Conservation (phyloP, 495 filamentous ascomycete genomes). For the Amniculicola lignicola region DNA sequence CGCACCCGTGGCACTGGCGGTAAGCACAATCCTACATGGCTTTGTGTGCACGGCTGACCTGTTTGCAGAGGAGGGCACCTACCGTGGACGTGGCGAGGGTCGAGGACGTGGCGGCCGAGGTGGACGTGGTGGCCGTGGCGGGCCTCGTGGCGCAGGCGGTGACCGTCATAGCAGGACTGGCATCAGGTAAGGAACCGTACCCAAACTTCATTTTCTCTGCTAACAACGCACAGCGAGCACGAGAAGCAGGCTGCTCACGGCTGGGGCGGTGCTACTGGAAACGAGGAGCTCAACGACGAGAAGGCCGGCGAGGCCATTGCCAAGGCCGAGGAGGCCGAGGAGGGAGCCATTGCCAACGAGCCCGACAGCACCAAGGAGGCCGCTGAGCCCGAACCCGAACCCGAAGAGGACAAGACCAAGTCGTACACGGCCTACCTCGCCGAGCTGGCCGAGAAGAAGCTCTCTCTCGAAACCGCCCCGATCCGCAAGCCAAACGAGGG, state of each 20-base stretch:
- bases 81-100: constrained; percentile 46
- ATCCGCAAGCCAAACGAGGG: constrained; percentile 90
- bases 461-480: constrained; percentile 60
- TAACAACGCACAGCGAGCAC: constrained; percentile 61
- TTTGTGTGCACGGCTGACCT: too few species aligned
- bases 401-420: constrained; percentile 75
- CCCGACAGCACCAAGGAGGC: constrained; percentile 40
- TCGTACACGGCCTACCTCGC: constrained; percentile 84
- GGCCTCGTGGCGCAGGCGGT: constrained; percentile 45
- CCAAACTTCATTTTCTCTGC: background rate
- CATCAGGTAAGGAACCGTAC: constrained; percentile 57
- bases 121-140: constrained; percentile 54
- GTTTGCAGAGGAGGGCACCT: too few species aligned
- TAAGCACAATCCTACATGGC: constrained; percentile 40
- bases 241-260: constrained; percentile 89
- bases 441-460: constrained; percentile 79
- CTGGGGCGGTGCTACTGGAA: constrained; percentile 81
- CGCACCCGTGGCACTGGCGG: constrained; percentile 78
- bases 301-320: constrained; percentile 82
- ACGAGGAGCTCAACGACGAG: constrained; percentile 82
- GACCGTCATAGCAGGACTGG: constrained; percentile 79
- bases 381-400: constrained; percentile 32
- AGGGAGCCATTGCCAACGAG: constrained; percentile 59
- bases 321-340: constrained; percentile 72
- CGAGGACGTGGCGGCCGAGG: constrained; percentile 35